phyloP scores from a whole-genome alignment of 768 basidiomycete genomes.

The Agaricus bisporus region DNA sequence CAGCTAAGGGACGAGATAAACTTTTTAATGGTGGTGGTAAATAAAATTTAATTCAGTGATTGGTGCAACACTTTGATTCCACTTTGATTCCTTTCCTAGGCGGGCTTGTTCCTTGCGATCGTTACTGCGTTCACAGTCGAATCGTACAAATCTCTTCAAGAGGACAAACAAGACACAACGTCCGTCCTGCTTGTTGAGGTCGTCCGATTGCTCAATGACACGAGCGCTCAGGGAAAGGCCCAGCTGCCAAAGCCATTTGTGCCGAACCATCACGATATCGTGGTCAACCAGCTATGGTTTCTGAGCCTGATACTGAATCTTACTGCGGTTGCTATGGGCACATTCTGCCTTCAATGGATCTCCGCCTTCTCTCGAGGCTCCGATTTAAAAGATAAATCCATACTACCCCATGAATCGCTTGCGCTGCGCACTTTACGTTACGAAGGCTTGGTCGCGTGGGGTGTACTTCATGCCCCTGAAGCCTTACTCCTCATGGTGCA shows the following conservation, averaged over 20 bases:
- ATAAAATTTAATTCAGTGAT: background rate
- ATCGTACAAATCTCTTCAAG: constrained; percentile 4
- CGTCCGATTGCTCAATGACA: constrained; percentile 1
- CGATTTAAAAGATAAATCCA: background rate
- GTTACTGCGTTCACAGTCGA: constrained; percentile 8
- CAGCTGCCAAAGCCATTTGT: background rate
- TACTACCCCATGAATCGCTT: background rate
- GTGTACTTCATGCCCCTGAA: background rate
- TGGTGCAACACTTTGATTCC: background rate
- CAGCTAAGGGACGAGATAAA: constrained; percentile 2
- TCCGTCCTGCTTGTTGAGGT: constrained; percentile 8
- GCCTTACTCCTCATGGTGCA: constrained; percentile 1
- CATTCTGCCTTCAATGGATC: constrained; percentile 6
- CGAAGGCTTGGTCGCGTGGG: constrained; percentile 6
- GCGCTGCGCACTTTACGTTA: constrained; percentile 6
- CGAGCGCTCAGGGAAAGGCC: background rate
- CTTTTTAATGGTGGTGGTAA: constrained; percentile 3
- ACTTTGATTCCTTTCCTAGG: background rate
- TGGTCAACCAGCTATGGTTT: constrained; percentile 6
- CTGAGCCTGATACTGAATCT: constrained; percentile 4
- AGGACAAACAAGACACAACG: background rate
- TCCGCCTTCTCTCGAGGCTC: background rate
- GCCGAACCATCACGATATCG: background rate
- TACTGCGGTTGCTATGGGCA: background rate
- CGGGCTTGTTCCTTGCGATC: constrained; percentile 3